phyloP scores from a whole-genome alignment of 2,329 filamentous ascomycete species.

The Claviceps capensis region DNA sequence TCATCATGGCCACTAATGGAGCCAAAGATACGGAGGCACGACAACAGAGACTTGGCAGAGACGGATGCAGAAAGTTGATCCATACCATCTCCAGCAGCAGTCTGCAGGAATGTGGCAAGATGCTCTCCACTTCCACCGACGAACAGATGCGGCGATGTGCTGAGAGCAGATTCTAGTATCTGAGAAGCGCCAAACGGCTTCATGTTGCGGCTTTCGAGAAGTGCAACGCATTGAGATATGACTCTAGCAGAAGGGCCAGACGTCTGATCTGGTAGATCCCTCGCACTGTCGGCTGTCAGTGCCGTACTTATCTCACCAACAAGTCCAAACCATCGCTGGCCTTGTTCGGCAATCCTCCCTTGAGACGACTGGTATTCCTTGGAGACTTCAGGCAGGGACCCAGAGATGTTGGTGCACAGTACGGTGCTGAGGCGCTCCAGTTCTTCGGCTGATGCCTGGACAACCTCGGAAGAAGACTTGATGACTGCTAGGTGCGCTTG shows the following conservation, averaged over 20 bases:
- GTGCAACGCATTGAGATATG: conserved; percentile 22
- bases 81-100: conserved; percentile 42
- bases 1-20: conserved; percentile 23
- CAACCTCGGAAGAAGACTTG: conserved; percentile 24
- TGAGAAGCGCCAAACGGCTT: conserved; percentile 43
- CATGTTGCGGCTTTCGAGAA: conserved; percentile 37
- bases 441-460: conserved; percentile 38
- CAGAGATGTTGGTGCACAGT: conserved; percentile 54
- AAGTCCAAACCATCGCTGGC: conserved; percentile 53
- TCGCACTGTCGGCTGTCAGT: conserved; percentile 9
- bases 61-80: conserved; percentile 50
- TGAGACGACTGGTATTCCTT: conserved; percentile 65
- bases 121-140: conserved; percentile 15
- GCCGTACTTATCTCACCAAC: conserved; percentile 30
- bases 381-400: conserved; percentile 70
- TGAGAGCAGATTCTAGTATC: conserved; percentile 26
- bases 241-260: conserved; percentile 16
- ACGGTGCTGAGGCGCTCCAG: conserved; percentile 50
- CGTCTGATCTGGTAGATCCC: conserved; percentile 16
- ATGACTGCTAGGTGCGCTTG: conserved; percentile 33
- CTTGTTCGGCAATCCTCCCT: conserved; percentile 49
- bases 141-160: conserved; percentile 29
- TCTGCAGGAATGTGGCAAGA: conserved; percentile 29
- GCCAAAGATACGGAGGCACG: conserved; percentile 46
- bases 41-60: conserved; percentile 52